Evolutionary conservation across 148 eudicot genomes (phyloP), one percentile per base, ranked within the genome.

Genomic region (Rhododendron griersonianum): DNA sequence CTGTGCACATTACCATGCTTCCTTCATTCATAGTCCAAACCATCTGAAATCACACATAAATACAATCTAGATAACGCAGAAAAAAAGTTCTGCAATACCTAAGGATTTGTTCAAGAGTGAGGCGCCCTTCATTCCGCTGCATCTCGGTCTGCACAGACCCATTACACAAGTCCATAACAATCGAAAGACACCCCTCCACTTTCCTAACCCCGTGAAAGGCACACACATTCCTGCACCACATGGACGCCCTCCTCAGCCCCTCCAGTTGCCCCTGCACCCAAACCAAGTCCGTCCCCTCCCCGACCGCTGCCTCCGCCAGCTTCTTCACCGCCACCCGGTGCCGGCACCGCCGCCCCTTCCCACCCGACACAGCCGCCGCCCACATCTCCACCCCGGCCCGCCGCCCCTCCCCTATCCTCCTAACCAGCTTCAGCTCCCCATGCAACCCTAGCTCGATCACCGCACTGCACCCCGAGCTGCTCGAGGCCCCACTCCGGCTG

Each of bases 201-300:
- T 88, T 92, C 0, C 83, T 87, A 18, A 86, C 92, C 25, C 98
- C 99, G 85, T 96, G 98, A 84, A 95, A 94, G 28, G 89, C 88
- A 79, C 98, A 95, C 19, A 96, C 98, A 89, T 94, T 95, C 89
- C 99, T 83, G 83, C 99, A 96, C 99, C 99, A 96, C 95, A 94
- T 94, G 0, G 99, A 91, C 0, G 91, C 84, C 85, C 93, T 90
- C 86, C 99, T 87, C 85, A 96, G 89, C 73, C 84, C 88, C 92
- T 96, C 99, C 48, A 96, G 91, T 87, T 94, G 94, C 2, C 82
- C 90, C 88, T 90, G 93, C 79, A 95, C 92, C 99, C 98, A 95
- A 76, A 85, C 93, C 87, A 91, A 89, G 85, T 96, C 99, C 87
- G 84, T 91, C 55, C 92, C 98, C 81, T 93, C 98, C 84, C 86